Evolutionary conservation across 352 stramenopile genomes (phyloP).

Genomic region (Phytopythium kandeliae): DNA sequence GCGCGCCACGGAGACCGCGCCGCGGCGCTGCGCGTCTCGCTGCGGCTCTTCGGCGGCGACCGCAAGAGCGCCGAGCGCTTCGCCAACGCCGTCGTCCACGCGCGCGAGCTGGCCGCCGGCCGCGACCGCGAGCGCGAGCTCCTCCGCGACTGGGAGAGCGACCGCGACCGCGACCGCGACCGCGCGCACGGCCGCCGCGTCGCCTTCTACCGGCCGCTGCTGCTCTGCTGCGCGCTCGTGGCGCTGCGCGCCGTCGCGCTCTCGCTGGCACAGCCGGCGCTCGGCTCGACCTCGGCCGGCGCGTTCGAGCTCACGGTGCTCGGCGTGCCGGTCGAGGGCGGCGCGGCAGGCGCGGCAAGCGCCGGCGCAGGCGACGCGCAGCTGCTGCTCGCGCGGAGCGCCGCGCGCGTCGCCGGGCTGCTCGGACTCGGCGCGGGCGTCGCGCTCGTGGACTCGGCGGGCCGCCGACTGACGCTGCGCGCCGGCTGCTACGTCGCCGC

Average conservation of each 20-base stretch:
- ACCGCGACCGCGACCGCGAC: too few relatives aligned
- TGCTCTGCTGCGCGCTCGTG: constrained; percentile 49
- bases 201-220: constrained; percentile 62
- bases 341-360: too few relatives aligned
- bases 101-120: constrained; percentile 52
- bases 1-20: constrained; percentile 63
- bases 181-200: too few relatives aligned
- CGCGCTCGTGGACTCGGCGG: constrained; percentile 63
- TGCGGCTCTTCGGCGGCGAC: constrained; percentile 41
- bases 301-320: constrained; percentile 59
- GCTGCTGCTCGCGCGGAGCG: constrained; percentile 35
- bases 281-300: constrained; percentile 34
- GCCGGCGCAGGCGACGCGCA: too few relatives aligned
- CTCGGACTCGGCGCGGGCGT: constrained; percentile 48
- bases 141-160: too few relatives aligned
- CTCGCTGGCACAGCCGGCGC: constrained; percentile 43
- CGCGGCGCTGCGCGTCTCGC: constrained; percentile 55
- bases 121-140: too few relatives aligned
- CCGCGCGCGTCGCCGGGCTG: constrained; percentile 33
- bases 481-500: constrained; percentile 54
- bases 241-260: constrained; percentile 39
- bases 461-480: constrained; percentile 41
- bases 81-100: constrained; percentile 73
- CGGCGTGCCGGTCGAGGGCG: constrained; percentile 46
- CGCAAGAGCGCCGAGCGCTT: constrained; percentile 54